Base-by-base conservation (phyloP, 139 green algal genomes). In the Yamagishiella unicocca region DNA sequence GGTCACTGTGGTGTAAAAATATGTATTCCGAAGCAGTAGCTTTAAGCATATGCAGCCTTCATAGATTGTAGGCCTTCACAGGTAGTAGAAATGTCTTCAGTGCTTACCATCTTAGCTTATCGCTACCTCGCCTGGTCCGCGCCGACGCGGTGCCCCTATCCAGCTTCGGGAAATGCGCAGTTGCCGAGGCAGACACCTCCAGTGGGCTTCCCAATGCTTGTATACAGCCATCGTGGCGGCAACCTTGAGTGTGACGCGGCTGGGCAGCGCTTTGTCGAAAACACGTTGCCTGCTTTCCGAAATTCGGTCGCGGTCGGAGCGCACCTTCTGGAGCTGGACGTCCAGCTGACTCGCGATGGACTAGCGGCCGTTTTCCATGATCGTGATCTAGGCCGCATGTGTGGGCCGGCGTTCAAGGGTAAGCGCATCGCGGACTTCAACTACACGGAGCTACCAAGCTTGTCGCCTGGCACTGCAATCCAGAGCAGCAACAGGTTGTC, bases 281-380 rank as follows among this genome's bases (percentile, higher is more conserved):
- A 87, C 50, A 87, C 82, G 42, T 29, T 87, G 37, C 33, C 67
- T 4, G 82, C 82, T 2, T 87, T 87, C 21, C 33, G 50, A 2
- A 70, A 70, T n/a, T 58, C 67, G 0, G 46, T 25, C 0, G n/a
- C 35, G 4, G 0, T 72, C 24, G 67, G 67, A 2, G 67, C 27
- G 1, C 67, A 87, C 67, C 35, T 87, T 46, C 66, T 87, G 37
- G 82, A 87, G 67, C 53, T 87, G 35, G 82, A 87, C 38, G 82
- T 87, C 27, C 82, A 87, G 53, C 50, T 80, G 4, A 87, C 67
- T 0, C 46, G 46, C 14, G 66, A 80, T 25, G 82, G 67, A 1
- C 12, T 17, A 43, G 82, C 42, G 2, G 82, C 46, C n/a, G 82
- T 87, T 2, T 87, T 80, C 38, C 82, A 87, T 43, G 82, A 87